Base-by-base conservation (phyloP, 1,284 basidiomycete genomes). In the Ustilago loliicola region DNA sequence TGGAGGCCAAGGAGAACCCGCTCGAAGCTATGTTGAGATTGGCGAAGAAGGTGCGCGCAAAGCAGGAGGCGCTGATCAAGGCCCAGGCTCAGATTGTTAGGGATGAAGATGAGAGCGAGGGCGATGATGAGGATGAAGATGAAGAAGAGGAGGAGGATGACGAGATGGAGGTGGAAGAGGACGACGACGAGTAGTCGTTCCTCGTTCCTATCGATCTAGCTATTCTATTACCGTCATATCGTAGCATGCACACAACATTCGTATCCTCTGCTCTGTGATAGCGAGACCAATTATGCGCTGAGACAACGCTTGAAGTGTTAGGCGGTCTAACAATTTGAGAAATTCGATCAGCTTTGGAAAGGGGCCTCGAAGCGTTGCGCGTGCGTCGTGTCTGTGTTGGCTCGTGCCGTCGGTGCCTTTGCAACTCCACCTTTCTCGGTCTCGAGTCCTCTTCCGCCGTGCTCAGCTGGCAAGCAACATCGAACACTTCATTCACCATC, bases 41-140 rank as follows among this genome's bases (percentile, higher is more conserved):
- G 38, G 80, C 80, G 40, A 77, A 80, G 56, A 86, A 86, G 71
- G 83, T 86, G 10, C 66, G 84, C 7, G 78, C 74, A n/a, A 83
- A 85, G 68, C 81, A 84, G 74, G 72, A 78, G 52, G 71, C 74
- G 17, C 61, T 85, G 30, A 67, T 86, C 40, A 72, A 80, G 60
- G 73, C 80, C 25, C 74, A 72, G 54, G 72, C 78, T 40, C 77
- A 81, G 42, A 65, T 80, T 21, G 67, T 82, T 0, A 47, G 61
- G 5, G 76, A 82, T 30, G 80, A 79, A 30, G 73, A 79, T 13
- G 72, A 62, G 13, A 69, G 70, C 13, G 81, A 77, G 25, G 81
- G 76, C 10, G 55, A 57, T n/a, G 68, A 65, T 1, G 70, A 70
- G 0, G 58, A 73, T 0, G 66, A 69, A 7, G 63, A 69, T 3